These are phyloP conservation scores for Pseudomonodictys pantanalensis DNA, from an alignment of 495 filamentous ascomycete genomes.

Conservation along the genomic window DNA sequence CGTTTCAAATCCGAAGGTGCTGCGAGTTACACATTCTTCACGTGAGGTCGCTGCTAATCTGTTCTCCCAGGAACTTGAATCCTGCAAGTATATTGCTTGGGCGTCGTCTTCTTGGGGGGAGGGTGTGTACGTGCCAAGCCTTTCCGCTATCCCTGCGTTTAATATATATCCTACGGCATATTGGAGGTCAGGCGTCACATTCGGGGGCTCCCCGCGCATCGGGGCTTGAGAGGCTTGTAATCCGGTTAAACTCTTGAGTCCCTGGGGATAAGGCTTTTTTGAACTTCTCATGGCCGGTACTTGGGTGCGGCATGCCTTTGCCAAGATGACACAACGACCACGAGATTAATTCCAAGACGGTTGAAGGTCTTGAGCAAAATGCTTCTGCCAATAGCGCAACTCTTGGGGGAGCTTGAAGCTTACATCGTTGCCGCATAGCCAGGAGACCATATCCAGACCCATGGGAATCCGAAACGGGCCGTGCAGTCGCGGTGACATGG, in stretches of 20 bases:
- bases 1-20: too few species aligned
- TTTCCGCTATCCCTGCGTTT: not conserved
- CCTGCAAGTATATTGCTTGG: not conserved
- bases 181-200: not conserved
- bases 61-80: not conserved
- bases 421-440: too few species aligned
- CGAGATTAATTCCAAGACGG: not conserved
- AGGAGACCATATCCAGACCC: too few species aligned
- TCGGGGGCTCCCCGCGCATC: not conserved
- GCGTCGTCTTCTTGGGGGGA: not conserved
- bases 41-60: not conserved
- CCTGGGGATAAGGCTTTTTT: slow-evolving; percentile 9
- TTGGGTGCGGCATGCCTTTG: not conserved
- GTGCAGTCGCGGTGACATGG: not conserved
- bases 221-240: slow-evolving; percentile 4
- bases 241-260: slow-evolving; percentile 10
- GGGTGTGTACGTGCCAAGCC: not conserved
- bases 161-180: not conserved
- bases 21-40: too few species aligned
- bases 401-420: too few species aligned
- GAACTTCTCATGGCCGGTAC: not conserved
- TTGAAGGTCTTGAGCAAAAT: not conserved
- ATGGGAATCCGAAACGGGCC: too few species aligned
- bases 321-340: not conserved
- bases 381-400: not conserved